Evolutionary conservation across 129 eudicot genomes (phyloP).

Genomic region (Erigeron canadensis): DNA sequence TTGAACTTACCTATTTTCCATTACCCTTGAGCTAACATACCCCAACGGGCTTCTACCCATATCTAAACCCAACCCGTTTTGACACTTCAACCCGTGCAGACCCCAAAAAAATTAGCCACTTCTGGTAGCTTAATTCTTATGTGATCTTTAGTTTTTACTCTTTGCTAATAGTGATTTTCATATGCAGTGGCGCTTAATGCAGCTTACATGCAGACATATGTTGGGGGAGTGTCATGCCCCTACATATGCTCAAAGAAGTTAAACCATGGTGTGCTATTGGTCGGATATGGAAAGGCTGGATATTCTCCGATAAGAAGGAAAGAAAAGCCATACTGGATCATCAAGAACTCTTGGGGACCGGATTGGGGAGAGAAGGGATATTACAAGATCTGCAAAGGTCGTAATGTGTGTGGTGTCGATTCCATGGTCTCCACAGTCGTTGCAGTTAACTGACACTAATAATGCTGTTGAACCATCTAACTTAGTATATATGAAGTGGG

Average conservation of each 20-base stretch:
- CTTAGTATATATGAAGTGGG: too few species aligned
- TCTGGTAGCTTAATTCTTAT: too few species aligned
- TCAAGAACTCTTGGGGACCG: slow-evolving; percentile 85
- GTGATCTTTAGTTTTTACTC: neutral
- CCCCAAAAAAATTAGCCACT: too few species aligned
- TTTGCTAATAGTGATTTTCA: too few species aligned
- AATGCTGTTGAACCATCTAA: too few species aligned
- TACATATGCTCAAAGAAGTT: slow-evolving; percentile 57
- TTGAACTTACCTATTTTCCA: too few species aligned
- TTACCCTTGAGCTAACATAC: too few species aligned
- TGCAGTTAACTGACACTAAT: slow-evolving; percentile 44
- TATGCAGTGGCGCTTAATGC: slow-evolving; percentile 82
- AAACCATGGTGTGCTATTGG: slow-evolving; percentile 81
- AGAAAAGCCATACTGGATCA: slow-evolving; percentile 86
- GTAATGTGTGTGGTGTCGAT: slow-evolving; percentile 72
- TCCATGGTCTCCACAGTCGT: slow-evolving; percentile 82
- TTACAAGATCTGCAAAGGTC: slow-evolving; percentile 61
- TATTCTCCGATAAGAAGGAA: slow-evolving; percentile 65
- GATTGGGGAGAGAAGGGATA: too few species aligned
- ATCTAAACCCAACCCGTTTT: too few species aligned
- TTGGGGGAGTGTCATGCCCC: slow-evolving; percentile 87
- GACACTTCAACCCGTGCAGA: too few species aligned
- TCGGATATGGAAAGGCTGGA: slow-evolving; percentile 71
- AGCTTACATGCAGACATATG: slow-evolving; percentile 72
- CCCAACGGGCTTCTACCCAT: too few species aligned